Evolutionary conservation across 768 basidiomycete species (phyloP), one percentile per base, ranked within the genome.

Genomic region (Suillus americanus): DNA sequence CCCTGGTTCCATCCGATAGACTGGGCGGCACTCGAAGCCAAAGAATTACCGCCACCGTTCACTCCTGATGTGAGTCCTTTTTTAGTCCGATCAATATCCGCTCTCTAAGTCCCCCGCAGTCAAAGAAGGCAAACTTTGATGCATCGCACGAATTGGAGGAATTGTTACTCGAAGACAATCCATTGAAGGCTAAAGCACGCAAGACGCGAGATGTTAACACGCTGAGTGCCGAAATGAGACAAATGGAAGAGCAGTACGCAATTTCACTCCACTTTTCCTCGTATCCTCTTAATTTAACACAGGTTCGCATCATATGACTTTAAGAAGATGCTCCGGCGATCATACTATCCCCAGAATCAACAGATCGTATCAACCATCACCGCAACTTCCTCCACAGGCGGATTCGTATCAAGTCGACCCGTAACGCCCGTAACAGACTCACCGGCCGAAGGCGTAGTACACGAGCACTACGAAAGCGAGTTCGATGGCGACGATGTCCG

Each of bases 111-210:
- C n/a, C n/a, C 60, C 14, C 55, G 14, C 72, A 99, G 96, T 89
- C 90, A n/a, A 99, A 98, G 81, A 97, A 97, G 78, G 95, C 97
- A 37, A 98, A 99, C 77, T 99, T 99, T 73, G 97, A 99, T 74
- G 96, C 97, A 33, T 98, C 97, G 14, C 96, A 99, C 72, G 97
- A 99, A 77, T 80, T 99, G 41, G 97, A 99, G 73, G 97, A 99
- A 78, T 82, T 99, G 25, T 77, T 99, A 13, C 79, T 99, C 20
- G 97, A 99, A 77, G 96, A 98, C 73, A 98, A 99, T 70, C 97
- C 97, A 50, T 82, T 99, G 62, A 98, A 98, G 74, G 96, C 97
- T 10, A 90, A 94, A 73, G 89, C 91, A 66, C 87, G 97, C 60
- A 98, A 97, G 75, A 89, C 88, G 10, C 92, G 95, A 69, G 96